Base-by-base conservation (phyloP, 345 rosid species). In the Hibiscus syriacus region DNA sequence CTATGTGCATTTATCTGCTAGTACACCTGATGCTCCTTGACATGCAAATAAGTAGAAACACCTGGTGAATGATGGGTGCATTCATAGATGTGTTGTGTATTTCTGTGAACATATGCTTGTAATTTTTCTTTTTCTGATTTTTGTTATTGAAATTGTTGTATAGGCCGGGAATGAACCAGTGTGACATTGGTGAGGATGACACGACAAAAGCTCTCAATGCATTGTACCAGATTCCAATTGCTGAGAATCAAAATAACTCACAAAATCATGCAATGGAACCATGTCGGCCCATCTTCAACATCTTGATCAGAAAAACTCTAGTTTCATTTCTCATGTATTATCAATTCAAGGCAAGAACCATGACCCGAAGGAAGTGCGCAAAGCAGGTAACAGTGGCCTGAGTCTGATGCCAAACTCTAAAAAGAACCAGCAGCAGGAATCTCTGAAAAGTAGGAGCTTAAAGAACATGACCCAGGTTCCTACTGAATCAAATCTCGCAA, bases 121-220 rank as follows among this genome's bases (percentile, higher is more conserved):
- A 34, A 56, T 41, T 30, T 52, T 46, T 55, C 27, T 46, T n/a
- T 74, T 63, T n/a, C 69, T 59, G 34, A 50, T 70, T 27, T 49
- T 73, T 64, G 49, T 58, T 45, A 27, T 69, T 74, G 20, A 50
- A 50, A 69, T 67, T 69, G 38, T 68, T 50, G 53, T 78, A 30
- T 69, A 80, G 82, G 73, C 87, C 84, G 66, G 66, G 77, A 74
- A 77, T 77, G 89, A 83, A 82, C 62, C 67, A 69, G 3, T 83
- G 89, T 61, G 78, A 77, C 50, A 64, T 83, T 52, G 74, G 73
- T 14, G 79, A 79, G 73, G 81, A 81, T 9, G 82, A 71, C 65
- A 83, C 87, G 25, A 85, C 84, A 74, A 67, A 58, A 57, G 78
- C 84, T 46, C 25, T 78, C 41, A 10, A 65, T 64, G 76, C 68